A percentile compares a stretch with the other conserved stretches of the same genome.
Evolutionary conservation across 495 filamentous ascomycete genomes (phyloP).

Genomic region (Aspergillus incahuasiensis): DNA sequence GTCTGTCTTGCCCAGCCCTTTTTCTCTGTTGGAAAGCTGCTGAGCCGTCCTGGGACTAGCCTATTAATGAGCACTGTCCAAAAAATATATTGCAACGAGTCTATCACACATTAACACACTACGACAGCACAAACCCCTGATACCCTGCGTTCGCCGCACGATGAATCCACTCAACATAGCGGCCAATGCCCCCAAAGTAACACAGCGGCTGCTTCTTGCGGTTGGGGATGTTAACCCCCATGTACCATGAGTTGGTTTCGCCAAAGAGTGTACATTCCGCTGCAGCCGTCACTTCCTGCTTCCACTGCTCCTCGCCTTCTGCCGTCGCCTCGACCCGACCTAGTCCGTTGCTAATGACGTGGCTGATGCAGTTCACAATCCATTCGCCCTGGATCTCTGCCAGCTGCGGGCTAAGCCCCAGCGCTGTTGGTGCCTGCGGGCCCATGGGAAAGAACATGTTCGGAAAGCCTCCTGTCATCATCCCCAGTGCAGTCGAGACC

Average conservation of each 20-base stretch:
- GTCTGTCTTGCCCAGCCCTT: too few species aligned
- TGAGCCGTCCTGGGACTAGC: too few species aligned
- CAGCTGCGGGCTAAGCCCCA: not conserved
- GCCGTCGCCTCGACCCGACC: not conserved
- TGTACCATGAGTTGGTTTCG: not conserved
- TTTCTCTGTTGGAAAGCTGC: too few species aligned
- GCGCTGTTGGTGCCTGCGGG: not conserved
- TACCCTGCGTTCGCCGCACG: not conserved
- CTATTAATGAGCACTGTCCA: too few species aligned
- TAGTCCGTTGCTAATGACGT: not conserved
- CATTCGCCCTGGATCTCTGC: not conserved
- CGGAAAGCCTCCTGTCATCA: not conserved
- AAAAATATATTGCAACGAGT: too few species aligned
- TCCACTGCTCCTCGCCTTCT: not conserved
- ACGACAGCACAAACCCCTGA: not conserved
- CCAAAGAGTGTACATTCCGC: not conserved
- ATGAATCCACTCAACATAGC: not conserved
- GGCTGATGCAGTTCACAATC: not conserved
- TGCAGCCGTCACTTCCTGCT: not conserved
- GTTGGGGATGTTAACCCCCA: not conserved
- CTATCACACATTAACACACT: too few species aligned
- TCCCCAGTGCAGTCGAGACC: not conserved
- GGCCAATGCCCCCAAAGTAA: not conserved
- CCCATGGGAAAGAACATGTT: slow-evolving; percentile 3
- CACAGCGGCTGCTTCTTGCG: not conserved